phyloP scores from a whole-genome alignment of 2,329 filamentous ascomycete species.

The Apiospora hydei region DNA sequence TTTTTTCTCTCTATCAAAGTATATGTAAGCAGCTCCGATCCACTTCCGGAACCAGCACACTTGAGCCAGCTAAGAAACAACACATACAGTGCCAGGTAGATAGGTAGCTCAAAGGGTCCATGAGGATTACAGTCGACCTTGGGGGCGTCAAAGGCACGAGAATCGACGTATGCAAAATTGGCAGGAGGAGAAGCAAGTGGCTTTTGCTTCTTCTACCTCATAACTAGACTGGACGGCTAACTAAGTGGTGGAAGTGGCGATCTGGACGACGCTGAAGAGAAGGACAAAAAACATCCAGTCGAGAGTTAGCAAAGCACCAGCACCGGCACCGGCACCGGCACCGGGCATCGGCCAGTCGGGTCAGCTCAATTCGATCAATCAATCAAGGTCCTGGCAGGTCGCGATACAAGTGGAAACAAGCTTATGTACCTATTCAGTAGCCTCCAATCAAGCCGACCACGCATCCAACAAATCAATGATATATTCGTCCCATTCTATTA shows the following conservation, averaged over 20 bases:
- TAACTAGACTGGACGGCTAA: neutral
- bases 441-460: neutral
- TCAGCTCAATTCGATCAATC: constrained; percentile 9
- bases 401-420: constrained; percentile 14
- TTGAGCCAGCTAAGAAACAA: constrained; percentile 19
- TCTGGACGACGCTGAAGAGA: neutral
- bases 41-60: constrained; percentile 32
- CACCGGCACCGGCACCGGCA: too few relatives aligned
- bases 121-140: neutral
- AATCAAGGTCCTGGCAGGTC: constrained; percentile 6
- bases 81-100: neutral
- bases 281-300: constrained; percentile 1
- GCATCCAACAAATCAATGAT: neutral
- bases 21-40: constrained; percentile 33
- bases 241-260: neutral
- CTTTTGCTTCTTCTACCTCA: too few relatives aligned
- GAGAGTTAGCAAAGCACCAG: neutral
- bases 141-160: neutral
- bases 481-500: neutral
- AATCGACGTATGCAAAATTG: neutral
- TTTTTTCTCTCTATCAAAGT: neutral
- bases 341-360: neutral
- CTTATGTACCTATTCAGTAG: neutral
- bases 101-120: constrained; percentile 9
- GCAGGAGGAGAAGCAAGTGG: neutral